phyloP scores from a whole-genome alignment of 2,329 filamentous ascomycete species.

The Pseudonectria buxi region DNA sequence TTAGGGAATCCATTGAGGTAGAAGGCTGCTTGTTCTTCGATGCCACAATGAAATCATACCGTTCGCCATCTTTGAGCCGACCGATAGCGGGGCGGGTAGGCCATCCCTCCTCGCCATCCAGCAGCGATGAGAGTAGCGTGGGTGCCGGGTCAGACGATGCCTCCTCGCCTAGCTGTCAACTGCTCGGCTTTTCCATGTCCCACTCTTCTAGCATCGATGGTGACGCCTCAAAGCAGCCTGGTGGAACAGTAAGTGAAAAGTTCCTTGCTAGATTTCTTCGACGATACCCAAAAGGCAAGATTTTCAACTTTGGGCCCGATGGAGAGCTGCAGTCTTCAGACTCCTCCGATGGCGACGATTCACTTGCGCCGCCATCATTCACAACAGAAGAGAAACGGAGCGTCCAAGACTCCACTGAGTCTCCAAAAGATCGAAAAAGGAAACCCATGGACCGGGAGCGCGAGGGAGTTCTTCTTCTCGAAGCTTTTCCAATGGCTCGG shows the following conservation, averaged over 20 bases:
- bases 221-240: slow-evolving; percentile 6
- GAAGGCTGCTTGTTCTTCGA: slow-evolving; percentile 32
- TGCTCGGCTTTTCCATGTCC: slow-evolving; percentile 34
- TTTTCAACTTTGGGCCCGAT: slow-evolving; percentile 37
- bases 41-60: slow-evolving; percentile 23
- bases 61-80: slow-evolving; percentile 6
- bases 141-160: slow-evolving; percentile 1
- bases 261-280: slow-evolving; percentile 35
- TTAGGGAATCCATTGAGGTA: slow-evolving; percentile 34
- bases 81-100: neutral
- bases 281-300: slow-evolving; percentile 38
- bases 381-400: neutral
- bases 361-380: neutral
- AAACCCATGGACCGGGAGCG: slow-evolving; percentile 7
- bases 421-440: neutral
- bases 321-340: slow-evolving; percentile 29
- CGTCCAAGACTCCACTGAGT: neutral
- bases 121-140: slow-evolving; percentile 15
- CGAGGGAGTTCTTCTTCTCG: slow-evolving; percentile 21
- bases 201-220: slow-evolving; percentile 27
- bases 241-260: slow-evolving; percentile 27
- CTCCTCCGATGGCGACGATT: slow-evolving; percentile 16
- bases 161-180: slow-evolving; percentile 16
- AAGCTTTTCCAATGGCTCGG: slow-evolving; percentile 35
- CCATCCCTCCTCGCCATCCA: slow-evolving; percentile 10